Evolutionary conservation across 768 basidiomycete genomes (phyloP), one percentile per base, ranked within the genome.

Genomic region (Amanita phalloides): DNA sequence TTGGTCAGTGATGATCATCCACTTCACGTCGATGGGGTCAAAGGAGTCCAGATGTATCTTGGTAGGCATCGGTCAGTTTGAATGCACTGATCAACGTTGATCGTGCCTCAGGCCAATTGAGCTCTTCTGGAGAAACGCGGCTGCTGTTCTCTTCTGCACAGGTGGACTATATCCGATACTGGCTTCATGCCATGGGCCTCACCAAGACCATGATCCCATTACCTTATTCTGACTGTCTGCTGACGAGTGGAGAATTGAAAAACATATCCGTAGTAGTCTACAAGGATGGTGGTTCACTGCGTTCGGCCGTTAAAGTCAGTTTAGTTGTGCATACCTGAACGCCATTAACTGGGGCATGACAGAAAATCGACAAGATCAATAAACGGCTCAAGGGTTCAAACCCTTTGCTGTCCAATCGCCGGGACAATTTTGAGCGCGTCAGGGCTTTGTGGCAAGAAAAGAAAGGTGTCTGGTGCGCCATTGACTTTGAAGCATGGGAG

Each of bases 401-500:
- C 58, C 70, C 76, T 7, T 64, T 67, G 11, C 70, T 89, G 33
- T 71, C 68, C 11, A 65, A 75, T 21, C 75, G 84, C 10, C 79
- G 87, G 7, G 67, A 77, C 48, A 60, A 71, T 11, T 91, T 91
- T 61, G 87, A 90, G 61, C 76, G 75, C 4, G 75, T 81, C 23
- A 81, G 88, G 14, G 62, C 72, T 3, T 70, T 80, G 48, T 90
- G 83, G 81, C 65, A 67, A 0, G 73, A 74, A 53, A 79, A 81
- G 61, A 71, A 63, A 23, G 89, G 86, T 38, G 75, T 77, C 3
- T 91, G 87, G 85, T 77, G 77, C 60, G 79, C 88, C 13, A 65
- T 91, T 47, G 90, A 92, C 62, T 83, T 92, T 55, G 90, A 92
- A 65, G 78, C 76, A 14, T 92, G 88, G 88, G 90, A 93, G 61